phyloP scores from a whole-genome alignment of 2,329 filamentous ascomycete species.

The Phialophora tarda region DNA sequence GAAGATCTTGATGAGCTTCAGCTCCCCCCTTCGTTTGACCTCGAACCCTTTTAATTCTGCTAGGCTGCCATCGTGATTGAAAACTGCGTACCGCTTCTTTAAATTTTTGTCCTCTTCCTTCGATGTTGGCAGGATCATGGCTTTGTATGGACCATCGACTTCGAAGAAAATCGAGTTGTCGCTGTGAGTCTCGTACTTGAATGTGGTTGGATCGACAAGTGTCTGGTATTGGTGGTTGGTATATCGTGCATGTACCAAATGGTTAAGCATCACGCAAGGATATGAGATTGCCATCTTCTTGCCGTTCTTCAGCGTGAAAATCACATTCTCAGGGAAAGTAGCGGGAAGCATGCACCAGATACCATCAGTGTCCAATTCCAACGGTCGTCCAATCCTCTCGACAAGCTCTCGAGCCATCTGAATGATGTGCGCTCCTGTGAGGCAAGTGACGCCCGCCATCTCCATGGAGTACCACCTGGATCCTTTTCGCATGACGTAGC shows the following conservation, averaged over 20 bases:
- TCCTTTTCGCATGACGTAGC: conserved; percentile 98
- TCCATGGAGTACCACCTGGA: conserved; percentile 99
- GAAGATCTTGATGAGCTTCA: conserved; percentile 99
- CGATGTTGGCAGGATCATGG: conserved; percentile 95
- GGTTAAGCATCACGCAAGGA: conserved; percentile 98
- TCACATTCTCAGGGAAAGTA: conserved; percentile 94
- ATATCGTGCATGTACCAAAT: conserved; percentile 90
- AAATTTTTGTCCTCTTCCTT: conserved; percentile 99
- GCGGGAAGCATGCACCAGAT: conserved; percentile 99
- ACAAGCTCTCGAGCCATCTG: conserved; percentile 93
- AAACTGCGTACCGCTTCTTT: conserved; percentile 98
- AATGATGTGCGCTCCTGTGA: conserved; percentile 95
- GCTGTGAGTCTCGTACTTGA: conserved; percentile 94
- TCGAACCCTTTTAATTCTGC: conserved; percentile 98
- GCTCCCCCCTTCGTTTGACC: conserved; percentile 92
- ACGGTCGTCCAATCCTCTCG: conserved; percentile 86
- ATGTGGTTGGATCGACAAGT: conserved; percentile 75
- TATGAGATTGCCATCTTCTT: conserved; percentile 98
- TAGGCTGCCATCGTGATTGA: conserved; percentile 95
- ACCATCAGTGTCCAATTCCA: conserved; percentile 96
- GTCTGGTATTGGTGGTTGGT: conserved; percentile 98
- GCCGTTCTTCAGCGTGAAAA: conserved; percentile 90
- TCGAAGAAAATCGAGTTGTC: conserved; percentile 99
- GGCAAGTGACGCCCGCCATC: conserved; percentile 97
- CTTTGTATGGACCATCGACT: conserved; percentile 95